Conservation (phyloP, 2,329 filamentous ascomycete genomes). For the Hortaea sp. region DNA sequence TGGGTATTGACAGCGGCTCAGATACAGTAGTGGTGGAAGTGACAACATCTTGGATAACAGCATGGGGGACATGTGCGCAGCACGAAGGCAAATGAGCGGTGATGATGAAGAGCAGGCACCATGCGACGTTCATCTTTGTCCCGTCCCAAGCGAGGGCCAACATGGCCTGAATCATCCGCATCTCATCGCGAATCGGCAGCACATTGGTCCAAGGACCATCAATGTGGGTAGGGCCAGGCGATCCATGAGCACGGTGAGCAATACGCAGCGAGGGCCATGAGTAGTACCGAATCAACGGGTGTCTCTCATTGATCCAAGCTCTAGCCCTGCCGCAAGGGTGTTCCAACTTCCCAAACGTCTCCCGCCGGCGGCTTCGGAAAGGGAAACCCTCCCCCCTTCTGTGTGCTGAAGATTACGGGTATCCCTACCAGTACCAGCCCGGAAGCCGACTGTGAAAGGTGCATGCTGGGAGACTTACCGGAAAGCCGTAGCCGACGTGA, state of each 20-base stretch:
- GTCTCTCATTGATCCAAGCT: not conserved
- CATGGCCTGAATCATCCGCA: not conserved
- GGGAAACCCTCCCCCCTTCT: too few species aligned
- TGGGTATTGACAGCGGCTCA: not conserved
- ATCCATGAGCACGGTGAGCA: not conserved
- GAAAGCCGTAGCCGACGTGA: slow-evolving; percentile 1
- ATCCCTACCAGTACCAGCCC: too few species aligned
- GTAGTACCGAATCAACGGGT: not conserved
- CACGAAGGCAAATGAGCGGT: not conserved
- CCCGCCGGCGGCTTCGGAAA: too few species aligned
- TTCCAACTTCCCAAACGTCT: too few species aligned
- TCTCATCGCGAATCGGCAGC: not conserved
- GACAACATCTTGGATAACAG: not conserved
- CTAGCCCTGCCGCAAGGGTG: not conserved
- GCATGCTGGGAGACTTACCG: slow-evolving; percentile 1
- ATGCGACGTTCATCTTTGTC: not conserved
- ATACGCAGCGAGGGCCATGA: slow-evolving; percentile 1
- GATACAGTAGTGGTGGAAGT: not conserved
- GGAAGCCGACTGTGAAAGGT: too few species aligned
- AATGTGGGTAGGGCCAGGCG: not conserved
- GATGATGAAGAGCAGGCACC: not conserved
- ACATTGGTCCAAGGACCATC: not conserved
- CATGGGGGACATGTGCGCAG: not conserved
- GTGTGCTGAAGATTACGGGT: too few species aligned
- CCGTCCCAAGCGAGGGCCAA: not conserved